Evolutionary conservation across 2,329 filamentous ascomycete genomes (phyloP).

Genomic region (Cladosporium austrohemisphaericum): DNA sequence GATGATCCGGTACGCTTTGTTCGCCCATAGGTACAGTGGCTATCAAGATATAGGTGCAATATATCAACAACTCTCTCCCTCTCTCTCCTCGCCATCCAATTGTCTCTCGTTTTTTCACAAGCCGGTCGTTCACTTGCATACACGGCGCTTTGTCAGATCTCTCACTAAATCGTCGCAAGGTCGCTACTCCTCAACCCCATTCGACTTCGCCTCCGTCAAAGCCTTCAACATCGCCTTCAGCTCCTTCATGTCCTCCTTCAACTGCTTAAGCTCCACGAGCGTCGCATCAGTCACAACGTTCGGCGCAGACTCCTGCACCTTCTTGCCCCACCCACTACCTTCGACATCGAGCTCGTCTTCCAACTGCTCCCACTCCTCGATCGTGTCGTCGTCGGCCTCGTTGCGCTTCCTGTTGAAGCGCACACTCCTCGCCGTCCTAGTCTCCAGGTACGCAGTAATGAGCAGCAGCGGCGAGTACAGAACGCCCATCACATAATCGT

Average conservation of each 20-base stretch:
- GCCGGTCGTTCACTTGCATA: no score
- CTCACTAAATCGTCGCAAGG: no score
- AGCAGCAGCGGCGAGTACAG: constrained; percentile 83
- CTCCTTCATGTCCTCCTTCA: constrained; percentile 44
- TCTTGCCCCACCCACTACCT: constrained; percentile 78
- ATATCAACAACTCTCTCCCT: no score
- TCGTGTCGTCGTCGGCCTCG: constrained; percentile 82
- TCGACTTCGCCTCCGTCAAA: not conserved
- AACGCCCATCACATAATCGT: constrained; percentile 81
- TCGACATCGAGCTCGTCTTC: constrained; percentile 71
- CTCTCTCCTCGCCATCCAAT: no score
- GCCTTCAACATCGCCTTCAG: constrained; percentile 38
- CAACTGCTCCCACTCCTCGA: constrained; percentile 93
- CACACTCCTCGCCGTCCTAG: constrained; percentile 36
- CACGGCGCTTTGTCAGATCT: no score
- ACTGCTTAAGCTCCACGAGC: constrained; percentile 58
- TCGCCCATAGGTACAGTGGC: no score
- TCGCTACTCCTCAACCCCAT: not conserved
- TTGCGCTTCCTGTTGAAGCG: constrained; percentile 69
- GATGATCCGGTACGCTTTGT: no score
- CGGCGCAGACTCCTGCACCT: constrained; percentile 68
- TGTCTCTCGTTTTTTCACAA: no score
- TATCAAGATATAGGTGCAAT: no score
- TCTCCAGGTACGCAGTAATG: constrained; percentile 63
- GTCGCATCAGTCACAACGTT: constrained; percentile 77